Conservation (phyloP, 179 eudicot genomes). For the Monotropa hypopitys region DNA sequence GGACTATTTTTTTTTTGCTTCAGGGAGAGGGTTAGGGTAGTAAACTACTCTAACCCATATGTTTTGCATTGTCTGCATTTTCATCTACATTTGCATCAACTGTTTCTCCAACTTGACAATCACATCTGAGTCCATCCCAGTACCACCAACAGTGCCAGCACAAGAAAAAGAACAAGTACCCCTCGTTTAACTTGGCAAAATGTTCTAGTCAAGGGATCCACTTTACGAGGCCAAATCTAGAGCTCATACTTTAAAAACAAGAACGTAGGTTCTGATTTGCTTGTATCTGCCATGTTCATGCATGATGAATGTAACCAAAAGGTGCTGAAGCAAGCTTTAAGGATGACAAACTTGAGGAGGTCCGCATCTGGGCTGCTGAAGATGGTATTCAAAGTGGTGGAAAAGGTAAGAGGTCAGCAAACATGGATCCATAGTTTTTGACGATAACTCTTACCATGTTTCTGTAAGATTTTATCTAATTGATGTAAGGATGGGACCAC, state of each 20-base stretch:
- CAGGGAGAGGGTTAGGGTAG: slow-evolving; percentile 34
- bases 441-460: slow-evolving; percentile 45
- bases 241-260: neutral
- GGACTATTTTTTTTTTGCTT: slow-evolving; percentile 50
- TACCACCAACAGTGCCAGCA: slow-evolving; percentile 42
- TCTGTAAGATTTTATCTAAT: slow-evolving; percentile 34
- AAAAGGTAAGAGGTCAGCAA: slow-evolving; percentile 38
- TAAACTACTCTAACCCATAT: slow-evolving; percentile 57
- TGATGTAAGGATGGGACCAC: slow-evolving; percentile 15
- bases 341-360: slow-evolving; percentile 32
- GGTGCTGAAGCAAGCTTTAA: slow-evolving; percentile 50
- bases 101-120: slow-evolving; percentile 30
- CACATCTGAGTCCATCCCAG: slow-evolving; percentile 38
- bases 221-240: neutral
- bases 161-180: neutral
- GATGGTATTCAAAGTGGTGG: slow-evolving; percentile 24
- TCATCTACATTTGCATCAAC: slow-evolving; percentile 38
- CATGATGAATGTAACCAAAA: slow-evolving; percentile 41
- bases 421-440: slow-evolving; percentile 52
- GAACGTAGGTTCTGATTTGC: neutral
- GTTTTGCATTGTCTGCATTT: slow-evolving; percentile 41
- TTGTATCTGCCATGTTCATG: no score
- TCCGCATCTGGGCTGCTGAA: slow-evolving; percentile 39
- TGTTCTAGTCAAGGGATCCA: neutral
- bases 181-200: neutral